phyloP scores from a whole-genome alignment of 345 rosid species.

The Atalantia buxifolia region DNA sequence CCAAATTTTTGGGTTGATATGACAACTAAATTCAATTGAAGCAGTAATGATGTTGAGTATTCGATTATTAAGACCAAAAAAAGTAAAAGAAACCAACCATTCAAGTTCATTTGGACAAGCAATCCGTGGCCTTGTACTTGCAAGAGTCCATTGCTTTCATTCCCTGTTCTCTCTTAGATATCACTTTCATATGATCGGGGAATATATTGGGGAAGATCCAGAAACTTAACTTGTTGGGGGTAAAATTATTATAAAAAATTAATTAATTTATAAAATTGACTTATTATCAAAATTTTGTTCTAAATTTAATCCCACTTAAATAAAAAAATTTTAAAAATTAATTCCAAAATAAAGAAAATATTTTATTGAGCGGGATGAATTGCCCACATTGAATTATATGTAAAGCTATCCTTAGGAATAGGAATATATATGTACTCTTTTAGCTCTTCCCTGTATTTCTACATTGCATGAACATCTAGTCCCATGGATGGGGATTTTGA shows the following conservation, averaged over 20 bases:
- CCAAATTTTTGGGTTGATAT: background rate
- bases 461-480: background rate
- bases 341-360: no score
- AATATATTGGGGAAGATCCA: background rate
- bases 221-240: no score
- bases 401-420: no score
- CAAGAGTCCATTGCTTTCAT: background rate
- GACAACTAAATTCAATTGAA: background rate
- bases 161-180: background rate
- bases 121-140: background rate
- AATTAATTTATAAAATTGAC: no score
- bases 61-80: background rate
- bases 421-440: no score
- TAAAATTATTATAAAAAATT: no score
- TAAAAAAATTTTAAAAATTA: no score
- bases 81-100: background rate
- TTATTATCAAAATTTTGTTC: no score
- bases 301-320: no score
- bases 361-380: no score
- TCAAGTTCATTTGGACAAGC: background rate
- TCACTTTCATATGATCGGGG: background rate
- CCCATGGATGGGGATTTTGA: slow-evolving; percentile 8
- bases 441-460: background rate
- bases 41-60: background rate
- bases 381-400: no score